Evolutionary conservation across 1,284 basidiomycete species (phyloP), one percentile per base, ranked within the genome.

Genomic region (Waitea zeae): DNA sequence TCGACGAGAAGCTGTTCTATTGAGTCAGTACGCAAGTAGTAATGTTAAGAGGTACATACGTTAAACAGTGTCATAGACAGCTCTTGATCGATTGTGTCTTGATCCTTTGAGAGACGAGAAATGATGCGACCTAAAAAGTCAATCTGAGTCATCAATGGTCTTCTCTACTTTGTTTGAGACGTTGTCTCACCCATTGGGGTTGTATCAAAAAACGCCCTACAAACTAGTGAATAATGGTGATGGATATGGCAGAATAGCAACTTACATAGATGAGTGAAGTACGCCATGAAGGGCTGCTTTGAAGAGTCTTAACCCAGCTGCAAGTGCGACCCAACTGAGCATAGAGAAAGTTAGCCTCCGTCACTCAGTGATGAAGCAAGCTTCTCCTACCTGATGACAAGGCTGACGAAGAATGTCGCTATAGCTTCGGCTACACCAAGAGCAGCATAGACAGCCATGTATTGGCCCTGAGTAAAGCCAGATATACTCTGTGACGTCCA

Each of bases 131-230:
- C 62, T 73, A 40, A 29, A 12, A 36, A 34, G 12, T 20, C 22
- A 26, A 26, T 34, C 5, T 12, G 7, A 17, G 30, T 6, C 15
- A 26, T 12, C 14, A 3, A 27, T 22, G 6, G 4, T 7, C 22
- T 26, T 26, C 22, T 7, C 7, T 26, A 26, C n/a, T n/a, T n/a
- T n/a, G n/a, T n/a, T n/a, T n/a, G n/a, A n/a, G n/a, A n/a, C n/a
- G n/a, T n/a, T 58, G 58, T 41, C 41, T 53, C 52, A 53, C 84
- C 84, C 38, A 80, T 65, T 0, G 86, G 84, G 0, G 82, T 88
- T 0, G 75, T 80, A 44, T 90, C 86, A 47, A 87, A 88, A 56
- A 83, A 87, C 3, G 72, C n/a, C n/a, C n/a, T n/a, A n/a, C n/a
- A n/a, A n/a, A n/a, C n/a, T n/a, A n/a, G n/a, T n/a, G n/a, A n/a